Base-by-base conservation (phyloP, 306 rosid genomes). In the Biancaea sappan region DNA sequence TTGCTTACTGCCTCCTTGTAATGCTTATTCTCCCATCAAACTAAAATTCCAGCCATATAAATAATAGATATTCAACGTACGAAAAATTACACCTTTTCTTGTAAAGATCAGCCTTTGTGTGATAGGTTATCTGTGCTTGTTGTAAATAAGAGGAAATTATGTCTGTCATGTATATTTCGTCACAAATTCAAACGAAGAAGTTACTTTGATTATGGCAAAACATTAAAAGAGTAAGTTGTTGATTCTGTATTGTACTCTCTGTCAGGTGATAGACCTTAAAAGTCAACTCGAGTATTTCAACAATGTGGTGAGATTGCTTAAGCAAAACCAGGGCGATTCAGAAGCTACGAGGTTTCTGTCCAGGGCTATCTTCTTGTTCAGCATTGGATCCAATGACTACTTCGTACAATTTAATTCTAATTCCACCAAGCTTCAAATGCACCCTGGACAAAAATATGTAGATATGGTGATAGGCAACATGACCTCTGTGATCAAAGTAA, bases 301-400 rank as follows among this genome's bases (percentile, higher is more conserved):
- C 48, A 48, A 73, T 2, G 46, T 75, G 48, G 35, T 28, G 28
- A 48, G 3, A 18, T 11, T 2, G 6, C 14, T 80, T 52, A 83
- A 63, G 73, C 44, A 71, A 18, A 63, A 41, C 1, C 25, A 66
- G 0, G 87, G 80, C 5, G 66, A 58, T 46, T 37, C 59, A 62
- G 68, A 78, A 28, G 66, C 78, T 6, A 63, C 21, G 54, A 57
- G 22, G 24, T 52, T 77, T 60, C 26, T 78, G 29, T 66, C 80
- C 3, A 60, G 7, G 60, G 84, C 84, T 9, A 79, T 80, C 32
- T 80, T 77, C 84, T 46, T 80, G 46, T 56, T 80, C 5, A 64
- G 73, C 73, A 6, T 80, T 2, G 82, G 85, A 74, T 1, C 4
- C 75, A 77, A 74, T 9, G 87, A 86, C 24, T 86, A 80, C 37